phyloP scores from a whole-genome alignment of 1,139 yeast species.

The Geotrichum europaeum region DNA sequence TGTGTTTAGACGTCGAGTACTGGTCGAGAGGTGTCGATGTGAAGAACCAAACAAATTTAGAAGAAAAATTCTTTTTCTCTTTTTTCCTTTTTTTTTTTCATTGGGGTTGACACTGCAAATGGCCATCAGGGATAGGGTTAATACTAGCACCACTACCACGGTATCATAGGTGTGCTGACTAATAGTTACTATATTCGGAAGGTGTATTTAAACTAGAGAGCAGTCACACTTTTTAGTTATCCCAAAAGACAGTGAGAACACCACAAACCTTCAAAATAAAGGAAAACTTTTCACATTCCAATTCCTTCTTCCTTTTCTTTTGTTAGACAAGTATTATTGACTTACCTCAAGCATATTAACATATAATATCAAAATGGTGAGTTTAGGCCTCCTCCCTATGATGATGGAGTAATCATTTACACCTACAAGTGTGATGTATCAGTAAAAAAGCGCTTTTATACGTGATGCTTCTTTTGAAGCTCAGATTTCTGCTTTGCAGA shows the following conservation, averaged over 20 bases:
- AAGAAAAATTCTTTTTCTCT: slow-evolving; percentile 5
- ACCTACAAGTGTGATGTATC: slow-evolving; percentile 16
- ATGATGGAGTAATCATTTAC: slow-evolving; percentile 19
- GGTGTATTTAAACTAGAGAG: neutral
- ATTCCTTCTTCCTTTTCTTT: neutral
- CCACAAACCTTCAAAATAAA: neutral
- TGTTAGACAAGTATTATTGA: slow-evolving; percentile 1
- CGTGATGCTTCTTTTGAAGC: neutral
- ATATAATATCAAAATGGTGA: slow-evolving; percentile 17
- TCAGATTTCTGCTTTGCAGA: neutral
- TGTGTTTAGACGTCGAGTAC: slow-evolving; percentile 15
- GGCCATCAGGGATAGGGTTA: neutral
- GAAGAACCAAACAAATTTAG: slow-evolving; percentile 9
- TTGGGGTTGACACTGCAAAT: neutral
- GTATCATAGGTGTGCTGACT: neutral
- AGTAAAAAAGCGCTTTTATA: neutral
- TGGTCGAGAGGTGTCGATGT: slow-evolving; percentile 14
- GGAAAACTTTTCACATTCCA: neutral
- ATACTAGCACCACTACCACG: neutral
- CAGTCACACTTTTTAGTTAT: neutral
- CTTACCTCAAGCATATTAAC: slow-evolving; percentile 3
- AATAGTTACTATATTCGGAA: neutral
- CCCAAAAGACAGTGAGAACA: neutral
- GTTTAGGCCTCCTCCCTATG: slow-evolving; percentile 20
- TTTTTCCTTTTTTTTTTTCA: neutral